phyloP scores from a whole-genome alignment of 1,139 yeast species.

The Candida dubliniensis region DNA sequence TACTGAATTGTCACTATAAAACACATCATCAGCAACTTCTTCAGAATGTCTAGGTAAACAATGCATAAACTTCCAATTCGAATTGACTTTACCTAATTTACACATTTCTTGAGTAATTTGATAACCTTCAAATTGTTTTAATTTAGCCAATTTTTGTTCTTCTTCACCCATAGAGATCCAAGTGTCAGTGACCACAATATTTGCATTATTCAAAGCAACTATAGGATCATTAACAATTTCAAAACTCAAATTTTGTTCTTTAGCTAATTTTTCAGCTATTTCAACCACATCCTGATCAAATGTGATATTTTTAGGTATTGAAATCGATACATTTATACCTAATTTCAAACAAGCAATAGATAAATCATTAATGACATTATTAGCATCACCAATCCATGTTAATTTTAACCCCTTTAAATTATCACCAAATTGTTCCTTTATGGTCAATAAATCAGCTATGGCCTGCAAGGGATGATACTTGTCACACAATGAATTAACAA shows the following conservation, averaged over 20 bases:
- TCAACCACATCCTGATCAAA: constrained; percentile 58
- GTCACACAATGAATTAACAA: constrained; percentile 91
- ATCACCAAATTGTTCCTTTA: constrained; percentile 69
- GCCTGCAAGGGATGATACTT: constrained; percentile 94
- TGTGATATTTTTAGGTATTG: constrained; percentile 75
- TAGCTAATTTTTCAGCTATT: constrained; percentile 55
- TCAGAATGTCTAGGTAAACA: constrained; percentile 94
- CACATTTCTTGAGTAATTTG: constrained; percentile 76
- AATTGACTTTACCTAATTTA: constrained; percentile 52
- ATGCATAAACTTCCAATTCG: constrained; percentile 90
- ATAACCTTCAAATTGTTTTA: constrained; percentile 81
- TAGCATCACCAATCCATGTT: constrained; percentile 97
- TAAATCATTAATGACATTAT: constrained; percentile 91
- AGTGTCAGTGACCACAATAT: constrained; percentile 92
- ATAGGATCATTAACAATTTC: constrained; percentile 72
- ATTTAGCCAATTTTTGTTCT: constrained; percentile 64
- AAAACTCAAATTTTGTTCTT: constrained; percentile 53
- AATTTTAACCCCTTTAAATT: constrained; percentile 63
- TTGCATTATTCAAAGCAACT: constrained; percentile 69
- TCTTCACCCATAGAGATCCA: constrained; percentile 99
- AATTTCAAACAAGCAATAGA: constrained; percentile 85
- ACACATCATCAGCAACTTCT: constrained; percentile 91
- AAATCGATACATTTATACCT: constrained; percentile 81
- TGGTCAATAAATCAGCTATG: constrained; percentile 83
- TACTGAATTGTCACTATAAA: constrained; percentile 77